Evolutionary conservation across 2,329 filamentous ascomycete species (phyloP).

Genomic region (Fusarium haematococcum): DNA sequence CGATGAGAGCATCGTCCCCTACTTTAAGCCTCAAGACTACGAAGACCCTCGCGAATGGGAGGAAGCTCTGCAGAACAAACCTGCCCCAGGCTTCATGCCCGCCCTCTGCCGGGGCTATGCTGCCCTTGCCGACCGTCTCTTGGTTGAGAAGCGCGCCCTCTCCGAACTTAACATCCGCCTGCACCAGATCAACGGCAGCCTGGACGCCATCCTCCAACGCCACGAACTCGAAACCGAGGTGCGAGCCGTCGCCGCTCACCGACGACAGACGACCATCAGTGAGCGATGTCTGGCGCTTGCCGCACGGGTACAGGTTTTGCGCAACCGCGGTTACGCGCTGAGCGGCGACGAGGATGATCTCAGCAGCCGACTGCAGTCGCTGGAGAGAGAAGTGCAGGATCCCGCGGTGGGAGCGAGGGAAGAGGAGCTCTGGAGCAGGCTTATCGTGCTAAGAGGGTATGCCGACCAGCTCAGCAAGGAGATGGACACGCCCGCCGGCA

Average conservation of each 20-base stretch:
- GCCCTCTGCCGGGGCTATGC: conserved; percentile 81
- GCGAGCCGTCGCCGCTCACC: conserved; percentile 76
- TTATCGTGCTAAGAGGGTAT: conserved; percentile 80
- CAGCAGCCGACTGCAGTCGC: conserved; percentile 74
- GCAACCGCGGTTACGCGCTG: conserved; percentile 84
- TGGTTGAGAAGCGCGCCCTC: conserved; percentile 77
- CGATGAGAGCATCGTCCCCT: conserved; percentile 78
- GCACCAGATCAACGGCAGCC: conserved; percentile 82
- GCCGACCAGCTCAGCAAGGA: conserved; percentile 79
- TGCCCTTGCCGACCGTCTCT: conserved; percentile 77
- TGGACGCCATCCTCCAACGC: conserved; percentile 78
- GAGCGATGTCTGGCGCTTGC: conserved; percentile 80
- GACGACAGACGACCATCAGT: conserved; percentile 78
- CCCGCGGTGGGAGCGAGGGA: conserved; percentile 80
- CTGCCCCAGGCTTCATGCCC: conserved; percentile 80
- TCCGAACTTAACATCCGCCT: conserved; percentile 77
- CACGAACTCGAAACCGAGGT: conserved; percentile 84
- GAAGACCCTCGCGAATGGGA: conserved; percentile 87
- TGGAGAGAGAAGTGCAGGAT: conserved; percentile 79
- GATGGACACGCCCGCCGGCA: conserved; percentile 73
- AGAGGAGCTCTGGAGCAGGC: conserved; percentile 87
- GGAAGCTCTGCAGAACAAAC: conserved; percentile 83
- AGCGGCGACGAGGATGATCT: conserved; percentile 84
- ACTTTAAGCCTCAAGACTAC: conserved; percentile 75
- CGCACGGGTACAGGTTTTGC: conserved; percentile 82